Conservation (phyloP, 768 basidiomycete genomes). For the Termitomyces sp. region DNA sequence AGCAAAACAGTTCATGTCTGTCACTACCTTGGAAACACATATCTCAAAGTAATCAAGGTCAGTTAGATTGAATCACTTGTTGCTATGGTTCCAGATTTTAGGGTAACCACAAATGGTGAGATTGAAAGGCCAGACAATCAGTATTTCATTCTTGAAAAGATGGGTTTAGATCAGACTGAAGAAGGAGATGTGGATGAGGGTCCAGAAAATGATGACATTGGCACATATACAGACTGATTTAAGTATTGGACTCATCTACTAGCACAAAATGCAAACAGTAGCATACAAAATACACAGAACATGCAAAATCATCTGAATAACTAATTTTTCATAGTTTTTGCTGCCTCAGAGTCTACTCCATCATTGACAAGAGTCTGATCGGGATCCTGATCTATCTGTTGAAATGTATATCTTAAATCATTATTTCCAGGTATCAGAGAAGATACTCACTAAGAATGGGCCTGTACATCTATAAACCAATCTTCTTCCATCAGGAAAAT, state of each 20-base stretch:
- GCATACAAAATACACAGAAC: not conserved
- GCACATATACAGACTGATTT: no score
- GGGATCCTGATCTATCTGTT: not conserved
- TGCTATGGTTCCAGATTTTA: slow-evolving; percentile 7
- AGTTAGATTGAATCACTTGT: slow-evolving; percentile 5
- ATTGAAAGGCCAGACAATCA: slow-evolving; percentile 1
- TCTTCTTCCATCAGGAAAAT: not conserved
- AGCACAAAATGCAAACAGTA: not conserved
- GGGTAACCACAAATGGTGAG: not conserved
- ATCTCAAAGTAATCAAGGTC: not conserved
- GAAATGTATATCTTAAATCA: not conserved
- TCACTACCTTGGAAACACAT: not conserved
- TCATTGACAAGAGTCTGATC: not conserved
- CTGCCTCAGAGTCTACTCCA: not conserved
- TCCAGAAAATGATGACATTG: no score
- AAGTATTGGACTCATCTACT: not conserved
- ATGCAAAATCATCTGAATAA: not conserved
- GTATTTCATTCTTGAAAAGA: slow-evolving; percentile 2
- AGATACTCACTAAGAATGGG: not conserved
- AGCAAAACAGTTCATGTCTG: not conserved
- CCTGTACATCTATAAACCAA: not conserved
- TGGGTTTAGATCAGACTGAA: not conserved
- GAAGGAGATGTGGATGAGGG: no score
- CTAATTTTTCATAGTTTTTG: not conserved
- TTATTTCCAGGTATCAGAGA: not conserved